phyloP scores from a whole-genome alignment of 768 basidiomycete species.

The Calocybe indica region DNA sequence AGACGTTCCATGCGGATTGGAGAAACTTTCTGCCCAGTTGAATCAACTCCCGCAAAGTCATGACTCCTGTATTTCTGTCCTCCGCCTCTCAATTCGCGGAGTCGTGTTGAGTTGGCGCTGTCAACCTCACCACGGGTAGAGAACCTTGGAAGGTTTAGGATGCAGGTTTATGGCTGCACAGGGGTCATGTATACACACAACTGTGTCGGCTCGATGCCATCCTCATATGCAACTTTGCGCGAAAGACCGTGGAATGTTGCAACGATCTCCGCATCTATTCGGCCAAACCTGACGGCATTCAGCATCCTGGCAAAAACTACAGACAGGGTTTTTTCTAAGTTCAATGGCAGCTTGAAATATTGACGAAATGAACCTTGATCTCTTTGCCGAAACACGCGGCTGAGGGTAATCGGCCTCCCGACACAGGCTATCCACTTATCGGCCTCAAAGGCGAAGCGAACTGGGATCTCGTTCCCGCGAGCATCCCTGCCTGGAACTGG shows the following conservation, averaged over 20 bases:
- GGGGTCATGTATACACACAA: constrained; percentile 37
- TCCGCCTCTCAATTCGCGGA: constrained; percentile 34
- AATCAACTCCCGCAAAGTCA: constrained; percentile 42
- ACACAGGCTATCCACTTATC: constrained; percentile 66
- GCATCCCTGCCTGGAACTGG: constrained; percentile 57
- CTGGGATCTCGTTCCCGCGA: constrained; percentile 40
- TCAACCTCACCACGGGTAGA: constrained; percentile 72
- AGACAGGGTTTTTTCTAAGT: background rate
- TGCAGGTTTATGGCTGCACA: background rate
- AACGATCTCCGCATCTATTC: constrained; percentile 36
- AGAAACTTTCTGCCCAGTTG: constrained; percentile 29
- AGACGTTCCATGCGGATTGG: constrained; percentile 33
- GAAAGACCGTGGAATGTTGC: constrained; percentile 49
- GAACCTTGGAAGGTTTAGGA: constrained; percentile 39
- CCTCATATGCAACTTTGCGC: constrained; percentile 53
- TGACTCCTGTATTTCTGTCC: constrained; percentile 33
- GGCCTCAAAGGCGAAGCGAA: constrained; percentile 78
- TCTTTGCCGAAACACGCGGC: constrained; percentile 82
- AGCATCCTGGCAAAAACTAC: constrained; percentile 78
- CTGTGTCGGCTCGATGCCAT: constrained; percentile 79
- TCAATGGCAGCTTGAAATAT: background rate
- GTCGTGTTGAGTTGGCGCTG: constrained; percentile 50
- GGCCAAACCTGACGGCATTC: constrained; percentile 81
- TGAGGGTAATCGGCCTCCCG: constrained; percentile 46
- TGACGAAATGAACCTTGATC: constrained; percentile 49